phyloP scores from a whole-genome alignment of 2,329 filamentous ascomycete genomes.

The Pezicula radicicola region DNA sequence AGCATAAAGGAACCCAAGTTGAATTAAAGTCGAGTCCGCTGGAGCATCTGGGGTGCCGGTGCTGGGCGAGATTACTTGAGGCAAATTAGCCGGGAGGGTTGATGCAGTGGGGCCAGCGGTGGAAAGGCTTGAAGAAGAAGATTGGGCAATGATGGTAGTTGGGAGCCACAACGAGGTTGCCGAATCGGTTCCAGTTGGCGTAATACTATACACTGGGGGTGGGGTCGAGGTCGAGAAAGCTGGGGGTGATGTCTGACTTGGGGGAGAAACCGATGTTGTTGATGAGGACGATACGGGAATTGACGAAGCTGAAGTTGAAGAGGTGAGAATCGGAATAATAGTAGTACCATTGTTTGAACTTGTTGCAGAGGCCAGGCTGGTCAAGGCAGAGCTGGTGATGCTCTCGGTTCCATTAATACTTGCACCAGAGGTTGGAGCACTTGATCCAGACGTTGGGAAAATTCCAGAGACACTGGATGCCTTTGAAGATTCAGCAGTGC shows the following conservation, averaged over 20 bases:
- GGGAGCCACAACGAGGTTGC: conserved; percentile 22
- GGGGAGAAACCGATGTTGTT: not conserved
- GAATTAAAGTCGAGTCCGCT: conserved; percentile 67
- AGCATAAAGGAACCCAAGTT: conserved; percentile 78
- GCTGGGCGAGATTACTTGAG: conserved; percentile 24
- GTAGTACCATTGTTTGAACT: not conserved
- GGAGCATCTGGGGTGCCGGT: conserved; percentile 16
- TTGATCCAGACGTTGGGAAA: not conserved
- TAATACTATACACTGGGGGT: conserved; percentile 6
- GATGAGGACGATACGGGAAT: conserved; percentile 1
- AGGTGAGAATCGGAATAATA: not conserved
- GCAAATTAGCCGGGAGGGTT: conserved; percentile 16
- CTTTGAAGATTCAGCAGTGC: no score
- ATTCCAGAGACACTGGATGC: not conserved
- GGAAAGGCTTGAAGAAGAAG: conserved; percentile 12
- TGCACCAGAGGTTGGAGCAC: not conserved
- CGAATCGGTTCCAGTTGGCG: conserved; percentile 22
- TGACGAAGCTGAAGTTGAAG: not conserved
- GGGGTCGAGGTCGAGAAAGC: not conserved
- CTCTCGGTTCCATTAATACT: not conserved
- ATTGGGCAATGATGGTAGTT: conserved; percentile 20
- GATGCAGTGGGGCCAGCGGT: conserved; percentile 19
- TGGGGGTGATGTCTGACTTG: conserved; percentile 3
- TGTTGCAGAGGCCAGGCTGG: not conserved
- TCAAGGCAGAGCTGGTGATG: not conserved